These are phyloP conservation scores for Neospora caninum DNA, from an alignment of 169 alveolate genomes.

Conservation along the genomic window DNA sequence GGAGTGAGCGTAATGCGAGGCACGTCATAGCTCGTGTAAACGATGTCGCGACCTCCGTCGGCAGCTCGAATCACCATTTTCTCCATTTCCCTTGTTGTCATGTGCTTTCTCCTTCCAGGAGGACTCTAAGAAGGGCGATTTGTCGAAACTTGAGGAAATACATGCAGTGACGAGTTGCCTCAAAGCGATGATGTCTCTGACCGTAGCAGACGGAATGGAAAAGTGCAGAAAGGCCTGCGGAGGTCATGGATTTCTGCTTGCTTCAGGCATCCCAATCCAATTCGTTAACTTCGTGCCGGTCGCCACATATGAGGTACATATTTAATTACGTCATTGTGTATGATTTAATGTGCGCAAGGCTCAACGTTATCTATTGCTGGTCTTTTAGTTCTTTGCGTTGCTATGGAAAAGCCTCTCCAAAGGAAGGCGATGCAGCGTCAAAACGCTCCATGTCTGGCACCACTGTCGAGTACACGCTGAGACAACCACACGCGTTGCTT, in stretches of 20 bases:
- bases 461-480: neutral
- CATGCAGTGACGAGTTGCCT: slow-evolving; percentile 60
- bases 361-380: too few relatives aligned
- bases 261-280: slow-evolving; percentile 60
- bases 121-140: slow-evolving; percentile 7
- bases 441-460: neutral
- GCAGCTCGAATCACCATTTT: neutral
- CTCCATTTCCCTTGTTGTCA: neutral
- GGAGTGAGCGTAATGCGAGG: too few relatives aligned
- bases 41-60: neutral
- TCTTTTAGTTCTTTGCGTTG: too few relatives aligned
- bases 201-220: slow-evolving; percentile 61
- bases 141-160: slow-evolving; percentile 35
- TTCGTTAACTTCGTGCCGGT: slow-evolving; percentile 59
- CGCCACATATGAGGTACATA: slow-evolving; percentile 65
- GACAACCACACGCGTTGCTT: neutral
- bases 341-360: too few relatives aligned
- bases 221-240: slow-evolving; percentile 65
- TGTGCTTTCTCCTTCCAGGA: neutral
- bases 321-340: too few relatives aligned
- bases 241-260: slow-evolving; percentile 64
- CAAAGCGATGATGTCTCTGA: slow-evolving; percentile 58
- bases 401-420: too few relatives aligned
- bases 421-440: too few relatives aligned
- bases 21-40: too few relatives aligned